Evolutionary conservation across 1,139 yeast species (phyloP).

Genomic region (Blastobotrys petasosporus): DNA sequence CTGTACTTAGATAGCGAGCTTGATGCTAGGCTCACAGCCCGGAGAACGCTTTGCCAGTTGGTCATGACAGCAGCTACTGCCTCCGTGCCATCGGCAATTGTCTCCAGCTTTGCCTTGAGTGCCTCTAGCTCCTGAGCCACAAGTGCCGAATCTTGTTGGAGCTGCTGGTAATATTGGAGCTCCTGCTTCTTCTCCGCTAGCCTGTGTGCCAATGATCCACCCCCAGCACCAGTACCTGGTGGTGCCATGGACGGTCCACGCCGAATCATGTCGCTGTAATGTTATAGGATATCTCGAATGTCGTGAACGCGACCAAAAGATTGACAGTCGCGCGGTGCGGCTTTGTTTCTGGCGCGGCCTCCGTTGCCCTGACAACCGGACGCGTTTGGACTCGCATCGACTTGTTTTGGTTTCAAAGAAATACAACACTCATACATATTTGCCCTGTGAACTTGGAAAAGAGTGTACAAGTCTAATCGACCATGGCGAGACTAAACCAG

Average conservation of each 20-base stretch:
- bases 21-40: conserved; percentile 64
- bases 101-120: conserved; percentile 44
- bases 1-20: conserved; percentile 39
- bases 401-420: no score
- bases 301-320: no score
- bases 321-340: no score
- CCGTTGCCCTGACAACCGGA: no score
- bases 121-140: conserved; percentile 46
- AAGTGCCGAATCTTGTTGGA: conserved; percentile 43
- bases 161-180: conserved; percentile 45
- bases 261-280: no score
- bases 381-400: no score
- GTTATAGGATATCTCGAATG: no score
- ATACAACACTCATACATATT: no score
- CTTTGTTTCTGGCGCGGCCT: no score
- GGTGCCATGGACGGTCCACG: no score
- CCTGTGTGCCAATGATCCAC: conserved; percentile 21
- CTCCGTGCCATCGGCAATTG: conserved; percentile 53
- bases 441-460: no score
- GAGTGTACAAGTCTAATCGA: background rate
- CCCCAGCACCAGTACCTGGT: no score
- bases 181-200: conserved; percentile 45
- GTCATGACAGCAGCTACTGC: conserved; percentile 39
- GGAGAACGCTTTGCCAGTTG: conserved; percentile 65
- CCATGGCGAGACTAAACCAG: conserved; percentile 13